Conservation (phyloP, 2,329 filamentous ascomycete genomes). For the Knoxdaviesia capensis region DNA sequence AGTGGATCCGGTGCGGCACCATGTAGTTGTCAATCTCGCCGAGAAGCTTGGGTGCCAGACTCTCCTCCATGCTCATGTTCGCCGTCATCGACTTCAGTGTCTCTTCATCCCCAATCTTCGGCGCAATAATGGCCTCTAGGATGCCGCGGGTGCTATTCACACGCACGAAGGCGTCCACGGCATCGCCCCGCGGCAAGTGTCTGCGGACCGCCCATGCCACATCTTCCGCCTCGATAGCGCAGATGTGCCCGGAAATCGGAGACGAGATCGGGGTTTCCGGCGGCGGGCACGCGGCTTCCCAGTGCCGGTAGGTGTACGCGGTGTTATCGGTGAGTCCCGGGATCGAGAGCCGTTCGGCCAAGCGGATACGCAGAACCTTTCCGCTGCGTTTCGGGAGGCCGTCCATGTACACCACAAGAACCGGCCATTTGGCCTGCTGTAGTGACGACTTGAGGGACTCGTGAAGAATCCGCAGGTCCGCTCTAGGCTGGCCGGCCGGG, state of each 20-base stretch:
- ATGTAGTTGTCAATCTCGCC: constrained; percentile 13
- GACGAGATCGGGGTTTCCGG: constrained; percentile 23
- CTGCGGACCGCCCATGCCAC: too few species aligned
- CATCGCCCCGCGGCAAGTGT: too few species aligned
- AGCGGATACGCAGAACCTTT: constrained; percentile 33
- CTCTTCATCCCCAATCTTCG: not conserved
- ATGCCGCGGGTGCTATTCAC: too few species aligned
- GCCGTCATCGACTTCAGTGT: too few species aligned
- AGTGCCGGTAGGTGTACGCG: constrained; percentile 23
- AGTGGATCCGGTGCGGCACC: constrained; percentile 16
- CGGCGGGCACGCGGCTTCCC: constrained; percentile 25
- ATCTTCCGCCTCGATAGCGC: constrained; percentile 3
- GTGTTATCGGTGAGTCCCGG: constrained; percentile 22
- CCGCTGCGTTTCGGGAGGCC: constrained; percentile 33
- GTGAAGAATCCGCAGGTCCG: constrained; percentile 27
- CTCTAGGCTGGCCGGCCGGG: constrained; percentile 18
- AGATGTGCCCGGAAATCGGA: constrained; percentile 16
- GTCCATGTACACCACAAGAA: constrained; percentile 32
- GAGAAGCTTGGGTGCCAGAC: constrained; percentile 3
- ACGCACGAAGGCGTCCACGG: too few species aligned
- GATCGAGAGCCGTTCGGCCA: constrained; percentile 25
- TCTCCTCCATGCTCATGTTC: not conserved
- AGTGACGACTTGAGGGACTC: constrained; percentile 23
- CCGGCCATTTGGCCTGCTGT: constrained; percentile 31
- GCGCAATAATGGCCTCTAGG: constrained; percentile 1